Evolutionary conservation across 2,329 filamentous ascomycete genomes (phyloP).

Genomic region (Fusarium sp.): DNA sequence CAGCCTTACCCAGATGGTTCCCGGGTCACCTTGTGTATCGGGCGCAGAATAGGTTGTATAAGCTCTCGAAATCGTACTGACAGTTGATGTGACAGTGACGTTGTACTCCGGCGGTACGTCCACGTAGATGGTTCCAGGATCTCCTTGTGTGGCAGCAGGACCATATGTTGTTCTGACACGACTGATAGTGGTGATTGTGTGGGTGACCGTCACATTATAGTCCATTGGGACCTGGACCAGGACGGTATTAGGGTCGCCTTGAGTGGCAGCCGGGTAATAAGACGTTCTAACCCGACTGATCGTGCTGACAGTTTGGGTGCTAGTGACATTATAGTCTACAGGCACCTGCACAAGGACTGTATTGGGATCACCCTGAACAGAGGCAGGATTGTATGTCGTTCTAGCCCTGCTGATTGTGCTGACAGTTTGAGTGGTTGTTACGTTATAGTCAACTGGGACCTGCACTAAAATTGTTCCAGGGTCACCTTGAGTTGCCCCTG

Average conservation of each 20-base stretch:
- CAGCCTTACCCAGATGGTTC: neutral
- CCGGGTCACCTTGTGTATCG: slow-evolving; percentile 1
- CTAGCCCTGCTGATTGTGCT: neutral
- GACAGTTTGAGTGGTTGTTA: neutral
- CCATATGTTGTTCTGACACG: neutral
- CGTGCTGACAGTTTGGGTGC: neutral
- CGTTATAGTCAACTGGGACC: neutral
- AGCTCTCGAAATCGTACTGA: neutral
- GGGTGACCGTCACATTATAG: slow-evolving; percentile 1
- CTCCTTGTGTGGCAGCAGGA: slow-evolving; percentile 1
- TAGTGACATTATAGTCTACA: neutral
- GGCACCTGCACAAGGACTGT: slow-evolving; percentile 14
- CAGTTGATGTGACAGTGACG: neutral
- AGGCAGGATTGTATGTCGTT: neutral
- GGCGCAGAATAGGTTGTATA: slow-evolving; percentile 2
- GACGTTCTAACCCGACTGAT: neutral
- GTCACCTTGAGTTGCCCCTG: neutral
- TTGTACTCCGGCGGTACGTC: neutral
- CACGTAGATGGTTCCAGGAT: neutral
- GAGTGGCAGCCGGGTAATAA: neutral
- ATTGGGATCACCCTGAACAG: neutral
- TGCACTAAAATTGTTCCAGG: neutral
- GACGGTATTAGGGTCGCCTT: neutral
- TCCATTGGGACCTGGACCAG: neutral
- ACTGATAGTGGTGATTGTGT: neutral